Percentiles rank a stretch among this genome's conserved stretches.
phyloP scores from a whole-genome alignment of 2,329 filamentous ascomycete genomes.

The Parascedosporium putredinis region DNA sequence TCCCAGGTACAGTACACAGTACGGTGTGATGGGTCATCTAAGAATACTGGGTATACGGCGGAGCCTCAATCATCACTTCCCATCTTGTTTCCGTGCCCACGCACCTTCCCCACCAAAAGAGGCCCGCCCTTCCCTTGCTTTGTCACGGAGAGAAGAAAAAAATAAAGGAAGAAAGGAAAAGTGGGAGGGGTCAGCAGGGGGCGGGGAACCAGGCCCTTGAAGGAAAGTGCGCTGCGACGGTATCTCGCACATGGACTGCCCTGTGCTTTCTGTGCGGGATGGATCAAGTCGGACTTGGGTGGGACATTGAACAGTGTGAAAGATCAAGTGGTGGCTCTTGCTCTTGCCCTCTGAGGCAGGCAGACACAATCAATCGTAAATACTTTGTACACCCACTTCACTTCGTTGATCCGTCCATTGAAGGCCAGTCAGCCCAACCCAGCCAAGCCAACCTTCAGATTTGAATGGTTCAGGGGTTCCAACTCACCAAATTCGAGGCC shows the following conservation, averaged over 20 bases:
- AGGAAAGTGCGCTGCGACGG: too few species aligned
- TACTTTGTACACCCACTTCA: too few species aligned
- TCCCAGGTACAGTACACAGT: neutral
- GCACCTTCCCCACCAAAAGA: conserved; percentile 1
- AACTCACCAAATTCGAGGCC: conserved; percentile 5
- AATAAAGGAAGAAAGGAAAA: neutral
- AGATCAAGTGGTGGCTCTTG: neutral
- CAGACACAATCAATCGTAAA: too few species aligned
- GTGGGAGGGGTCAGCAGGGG: neutral
- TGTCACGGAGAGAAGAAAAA: neutral
- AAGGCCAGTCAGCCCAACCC: too few species aligned
- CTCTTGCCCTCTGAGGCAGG: too few species aligned
- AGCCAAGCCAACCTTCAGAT: neutral
- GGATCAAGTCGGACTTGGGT: too few species aligned
- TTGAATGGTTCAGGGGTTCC: conserved; percentile 4
- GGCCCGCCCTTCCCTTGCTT: neutral
- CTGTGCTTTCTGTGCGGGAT: too few species aligned
- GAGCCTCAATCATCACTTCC: neutral
- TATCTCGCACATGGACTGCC: neutral
- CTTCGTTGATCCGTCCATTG: too few species aligned
- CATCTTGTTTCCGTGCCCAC: neutral
- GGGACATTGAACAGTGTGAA: neutral
- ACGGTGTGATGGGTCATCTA: neutral
- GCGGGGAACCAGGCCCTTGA: too few species aligned
- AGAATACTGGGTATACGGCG: neutral